Percentiles rank a stretch among this genome's conserved stretches.
Evolutionary conservation across 768 basidiomycete genomes (phyloP).

Genomic region (Clavaria fumosa): DNA sequence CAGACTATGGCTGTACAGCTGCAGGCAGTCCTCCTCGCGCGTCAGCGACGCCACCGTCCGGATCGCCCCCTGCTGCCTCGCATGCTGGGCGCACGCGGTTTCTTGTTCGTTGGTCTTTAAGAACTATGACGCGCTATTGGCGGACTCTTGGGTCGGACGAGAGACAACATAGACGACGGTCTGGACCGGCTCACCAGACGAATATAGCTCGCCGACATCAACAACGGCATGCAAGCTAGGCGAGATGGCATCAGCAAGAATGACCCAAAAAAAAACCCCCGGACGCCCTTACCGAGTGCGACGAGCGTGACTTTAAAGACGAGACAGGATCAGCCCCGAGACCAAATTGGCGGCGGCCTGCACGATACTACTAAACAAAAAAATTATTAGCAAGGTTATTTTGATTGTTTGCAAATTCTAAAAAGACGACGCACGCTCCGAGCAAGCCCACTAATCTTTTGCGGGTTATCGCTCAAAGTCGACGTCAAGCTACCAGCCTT

Average conservation of each 20-base stretch:
- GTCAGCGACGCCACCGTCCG: slow-evolving; percentile 83
- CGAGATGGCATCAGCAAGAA: no score
- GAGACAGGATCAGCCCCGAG: slow-evolving; percentile 60
- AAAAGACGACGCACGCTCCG: slow-evolving; percentile 40
- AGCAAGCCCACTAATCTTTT: slow-evolving; percentile 84
- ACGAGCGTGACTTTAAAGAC: slow-evolving; percentile 64
- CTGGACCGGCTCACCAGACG: slow-evolving; percentile 61
- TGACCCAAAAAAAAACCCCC: no score
- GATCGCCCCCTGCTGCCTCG: slow-evolving; percentile 81
- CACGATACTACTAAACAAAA: slow-evolving; percentile 37
- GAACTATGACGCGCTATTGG: slow-evolving; percentile 57
- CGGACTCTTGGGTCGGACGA: no score
- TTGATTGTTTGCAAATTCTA: not conserved
- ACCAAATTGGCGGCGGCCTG: slow-evolving; percentile 62
- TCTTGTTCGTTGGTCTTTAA: slow-evolving; percentile 80
- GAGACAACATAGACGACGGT: not conserved
- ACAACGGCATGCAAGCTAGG: slow-evolving; percentile 54
- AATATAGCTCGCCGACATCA: slow-evolving; percentile 66
- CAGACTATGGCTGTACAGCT: slow-evolving; percentile 53
- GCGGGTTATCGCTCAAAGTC: slow-evolving; percentile 68
- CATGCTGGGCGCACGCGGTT: slow-evolving; percentile 79
- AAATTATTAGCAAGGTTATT: no score
- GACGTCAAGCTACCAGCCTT: slow-evolving; percentile 74
- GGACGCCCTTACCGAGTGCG: no score
- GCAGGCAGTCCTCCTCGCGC: slow-evolving; percentile 65